phyloP scores from a whole-genome alignment of 495 filamentous ascomycete species.

The Gamarada debralockiae region DNA sequence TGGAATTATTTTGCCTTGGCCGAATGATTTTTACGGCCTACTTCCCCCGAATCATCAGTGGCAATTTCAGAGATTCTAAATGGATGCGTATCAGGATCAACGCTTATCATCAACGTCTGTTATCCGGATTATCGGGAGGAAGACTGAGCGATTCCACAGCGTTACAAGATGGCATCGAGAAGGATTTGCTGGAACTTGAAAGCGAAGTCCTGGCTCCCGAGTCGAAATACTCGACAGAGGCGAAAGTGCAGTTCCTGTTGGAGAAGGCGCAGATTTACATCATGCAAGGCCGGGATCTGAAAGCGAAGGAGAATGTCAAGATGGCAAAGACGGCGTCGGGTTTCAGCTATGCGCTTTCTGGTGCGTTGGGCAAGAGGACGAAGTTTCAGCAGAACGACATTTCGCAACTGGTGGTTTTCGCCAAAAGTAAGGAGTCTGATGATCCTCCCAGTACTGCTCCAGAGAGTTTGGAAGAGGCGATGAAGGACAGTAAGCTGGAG shows the following conservation, averaged over 20 bases:
- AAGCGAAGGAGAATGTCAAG: slow-evolving; percentile 67
- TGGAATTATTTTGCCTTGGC: slow-evolving; percentile 79
- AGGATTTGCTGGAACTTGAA: slow-evolving; percentile 40
- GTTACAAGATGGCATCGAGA: slow-evolving; percentile 45
- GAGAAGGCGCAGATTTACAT: slow-evolving; percentile 81
- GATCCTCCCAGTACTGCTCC: background rate
- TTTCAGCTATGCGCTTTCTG: slow-evolving; percentile 82
- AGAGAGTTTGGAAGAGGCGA: background rate
- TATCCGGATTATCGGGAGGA: slow-evolving; percentile 33
- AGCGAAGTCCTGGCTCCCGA: slow-evolving; percentile 34
- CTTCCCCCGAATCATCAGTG: slow-evolving; percentile 23
- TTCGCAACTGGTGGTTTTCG: slow-evolving; percentile 89
- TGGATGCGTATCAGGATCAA: slow-evolving; percentile 65
- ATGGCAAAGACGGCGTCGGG: slow-evolving; percentile 57
- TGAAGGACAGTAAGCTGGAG: background rate
- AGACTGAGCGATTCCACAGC: slow-evolving; percentile 19
- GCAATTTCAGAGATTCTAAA: slow-evolving; percentile 22
- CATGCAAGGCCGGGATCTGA: slow-evolving; percentile 77
- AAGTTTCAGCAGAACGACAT: slow-evolving; percentile 86
- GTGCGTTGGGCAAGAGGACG: slow-evolving; percentile 84
- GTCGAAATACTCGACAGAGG: slow-evolving; percentile 30
- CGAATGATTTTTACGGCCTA: slow-evolving; percentile 58
- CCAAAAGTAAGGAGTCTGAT: slow-evolving; percentile 56
- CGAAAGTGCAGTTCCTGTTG: slow-evolving; percentile 62
- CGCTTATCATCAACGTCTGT: slow-evolving; percentile 83